Evolutionary conservation across 2,329 filamentous ascomycete genomes (phyloP).

Genomic region (Fusarium sp.): DNA sequence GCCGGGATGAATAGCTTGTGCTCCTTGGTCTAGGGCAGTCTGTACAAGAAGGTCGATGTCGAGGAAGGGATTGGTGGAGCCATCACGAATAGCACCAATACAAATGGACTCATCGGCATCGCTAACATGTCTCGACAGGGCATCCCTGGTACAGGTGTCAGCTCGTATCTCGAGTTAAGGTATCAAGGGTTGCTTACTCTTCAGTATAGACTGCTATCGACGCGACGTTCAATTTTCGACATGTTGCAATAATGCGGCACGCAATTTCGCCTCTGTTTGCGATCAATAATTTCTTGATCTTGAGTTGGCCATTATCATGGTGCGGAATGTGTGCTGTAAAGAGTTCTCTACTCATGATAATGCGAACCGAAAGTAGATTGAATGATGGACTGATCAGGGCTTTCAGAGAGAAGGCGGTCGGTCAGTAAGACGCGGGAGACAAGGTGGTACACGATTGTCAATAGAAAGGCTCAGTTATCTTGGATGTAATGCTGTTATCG

Average conservation of each 20-base stretch:
- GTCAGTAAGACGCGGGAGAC: too few species aligned
- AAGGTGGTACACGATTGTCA: too few species aligned
- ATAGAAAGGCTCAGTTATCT: too few species aligned
- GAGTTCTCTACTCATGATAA: too few species aligned
- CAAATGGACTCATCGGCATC: slow-evolving; percentile 40
- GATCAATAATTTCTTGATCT: slow-evolving; percentile 7
- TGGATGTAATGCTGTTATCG: too few species aligned
- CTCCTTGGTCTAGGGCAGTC: neutral
- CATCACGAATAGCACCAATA: slow-evolving; percentile 27
- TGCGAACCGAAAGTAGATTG: too few species aligned
- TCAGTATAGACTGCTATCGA: slow-evolving; percentile 71
- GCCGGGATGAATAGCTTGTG: neutral
- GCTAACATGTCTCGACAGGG: slow-evolving; percentile 23
- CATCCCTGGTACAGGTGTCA: slow-evolving; percentile 20
- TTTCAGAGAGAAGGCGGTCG: too few species aligned
- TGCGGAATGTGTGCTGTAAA: slow-evolving; percentile 22
- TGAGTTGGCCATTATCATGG: slow-evolving; percentile 48
- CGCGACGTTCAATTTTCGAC: slow-evolving; percentile 59
- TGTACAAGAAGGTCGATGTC: neutral
- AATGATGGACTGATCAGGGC: too few species aligned
- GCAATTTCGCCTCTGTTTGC: slow-evolving; percentile 48
- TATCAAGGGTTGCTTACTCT: slow-evolving; percentile 45
- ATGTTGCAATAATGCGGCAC: slow-evolving; percentile 40
- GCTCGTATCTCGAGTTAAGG: neutral
- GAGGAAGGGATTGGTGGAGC: slow-evolving; percentile 18